Evolutionary conservation across 2,329 filamentous ascomycete species (phyloP), one percentile per base, ranked within the genome.

Genomic region (Phialocephala subalpina): DNA sequence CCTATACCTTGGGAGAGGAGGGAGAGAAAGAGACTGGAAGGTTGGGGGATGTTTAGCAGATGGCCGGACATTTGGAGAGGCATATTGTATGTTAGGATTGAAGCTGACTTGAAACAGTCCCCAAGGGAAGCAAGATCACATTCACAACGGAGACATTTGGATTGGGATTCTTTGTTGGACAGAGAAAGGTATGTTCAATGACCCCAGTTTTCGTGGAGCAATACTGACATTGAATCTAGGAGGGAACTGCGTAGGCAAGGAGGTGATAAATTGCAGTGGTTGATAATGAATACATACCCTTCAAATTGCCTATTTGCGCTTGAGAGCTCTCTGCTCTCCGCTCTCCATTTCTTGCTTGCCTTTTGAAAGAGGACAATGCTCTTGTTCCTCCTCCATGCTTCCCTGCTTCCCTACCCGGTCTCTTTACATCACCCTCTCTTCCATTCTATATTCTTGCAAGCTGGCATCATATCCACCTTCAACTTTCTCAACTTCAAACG

Each of bases 111-210:
- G 22, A n/a, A 27, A 14, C 62, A 76, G 74, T 77, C 65, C 74
- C 74, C 2, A 76, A 76, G 69, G 75, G 75, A 67, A 75, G 73
- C 67, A 76, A 73, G 63, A 77, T 77, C 42, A 76, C 75, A 4
- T 77, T 77, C 60, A 76, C 73, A 7, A 77, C 75, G 7, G 73
- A 75, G 62, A 72, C 68, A 11, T 76, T 76, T 66, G 75, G 74
- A 27, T 67, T 77, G 63, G 75, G 75, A 36, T 77, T 77, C 67
- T 77, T 75, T 62, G 75, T 76, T 71, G 75, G 75, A 1, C 75
- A 76, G 67, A 70, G 75, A 71, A 74, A 74, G 72, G 75, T 75
- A 69, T 55, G 70, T 58, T 62, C 14, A 40, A n/a, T 36, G 12
- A 40, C 27, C 27, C 12, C 11, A 20, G 6, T 9, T 42, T 3